Percentiles rank a stretch among this genome's conserved stretches.
Conservation (phyloP, 1,284 basidiomycete genomes). For the Apiotrichum siamense region DNA sequence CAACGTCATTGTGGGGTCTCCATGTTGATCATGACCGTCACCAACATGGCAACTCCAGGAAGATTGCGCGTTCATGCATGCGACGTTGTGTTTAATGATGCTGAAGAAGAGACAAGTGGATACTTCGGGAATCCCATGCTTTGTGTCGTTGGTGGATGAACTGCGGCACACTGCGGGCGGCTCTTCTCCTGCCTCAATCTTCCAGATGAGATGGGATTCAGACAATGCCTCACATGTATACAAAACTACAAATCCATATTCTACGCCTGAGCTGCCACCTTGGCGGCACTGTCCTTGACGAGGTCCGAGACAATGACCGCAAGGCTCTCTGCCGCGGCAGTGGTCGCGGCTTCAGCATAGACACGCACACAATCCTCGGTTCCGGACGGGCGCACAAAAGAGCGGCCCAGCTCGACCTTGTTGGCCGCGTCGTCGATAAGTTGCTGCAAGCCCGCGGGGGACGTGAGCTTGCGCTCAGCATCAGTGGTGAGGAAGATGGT, state of each 20-base stretch:
- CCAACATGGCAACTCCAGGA: no score
- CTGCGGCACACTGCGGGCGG: no score
- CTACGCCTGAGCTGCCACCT: conserved; percentile 3
- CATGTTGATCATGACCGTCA: no score
- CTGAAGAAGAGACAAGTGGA: no score
- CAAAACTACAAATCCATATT: not conserved
- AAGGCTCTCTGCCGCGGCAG: conserved; percentile 61
- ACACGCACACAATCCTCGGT: conserved; percentile 98
- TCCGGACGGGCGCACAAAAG: conserved; percentile 93
- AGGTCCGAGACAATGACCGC: conserved; percentile 32
- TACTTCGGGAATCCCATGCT: no score
- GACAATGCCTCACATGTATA: not conserved
- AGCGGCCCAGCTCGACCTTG: conserved; percentile 75
- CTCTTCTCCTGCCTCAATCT: no score
- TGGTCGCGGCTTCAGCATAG: conserved; percentile 83
- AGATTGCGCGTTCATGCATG: no score
- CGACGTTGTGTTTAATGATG: no score
- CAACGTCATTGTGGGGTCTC: no score
- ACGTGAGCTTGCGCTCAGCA: conserved; percentile 82
- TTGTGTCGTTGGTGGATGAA: no score
- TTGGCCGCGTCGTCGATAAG: conserved; percentile 78
- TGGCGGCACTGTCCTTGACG: conserved; percentile 23
- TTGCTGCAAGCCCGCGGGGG: conserved; percentile 73
- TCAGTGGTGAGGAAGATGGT: conserved; percentile 84
- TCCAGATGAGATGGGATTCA: not conserved